Base-by-base conservation (phyloP, 1,284 basidiomycete genomes). In the Sanghuangporus baumii region DNA sequence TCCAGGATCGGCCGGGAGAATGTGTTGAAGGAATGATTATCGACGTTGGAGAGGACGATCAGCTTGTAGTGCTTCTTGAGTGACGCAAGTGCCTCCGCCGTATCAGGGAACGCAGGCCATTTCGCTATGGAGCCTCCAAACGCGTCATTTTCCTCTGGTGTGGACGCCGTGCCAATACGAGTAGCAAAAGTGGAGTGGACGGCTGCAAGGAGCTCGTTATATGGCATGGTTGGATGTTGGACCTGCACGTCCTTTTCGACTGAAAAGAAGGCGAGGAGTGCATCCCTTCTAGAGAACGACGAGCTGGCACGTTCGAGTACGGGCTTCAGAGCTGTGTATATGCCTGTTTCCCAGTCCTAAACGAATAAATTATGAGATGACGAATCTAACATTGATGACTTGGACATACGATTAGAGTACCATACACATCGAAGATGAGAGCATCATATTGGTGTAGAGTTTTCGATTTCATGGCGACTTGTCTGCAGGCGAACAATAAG, bases 31-130 rank as follows among this genome's bases (percentile, higher is more conserved):
- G 86, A 87, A 16, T 70, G 68, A 59, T 80, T 79, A 68, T 91
- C 89, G 67, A 91, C 85, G 72, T 91, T 91, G 65, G 88, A 89
- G 41, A 91, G 78, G 1, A 89, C 86, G 59, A 85, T 77, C 63
- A 91, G 84, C 64, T 84, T 85, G 74, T 83, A 90, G 68, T 80
- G 78, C 63, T 79, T 77, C 38, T 86, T 79, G 59, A 91, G 81
- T 48, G 75, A 73, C 47, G 76, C 77, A 3, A 91, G 81, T 0
- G 88, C 88, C 16, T 74, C 71, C 64, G 78, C 71, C 6, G 85
- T 88, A 71, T 91, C 89, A 0, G 84, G 80, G 74, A 91, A 91
- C 11, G 82, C 76, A 2, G 77, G 74, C 88, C 88, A 91, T 38
- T 77, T 66, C 52, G 76, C 75, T 52, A 90, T 81, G 43, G 86